Percentiles rank a stretch among this genome's conserved stretches.
These are phyloP conservation scores for Pezizomycotina sp. DNA, from an alignment of 2,329 filamentous ascomycete species.

Conservation along the genomic window DNA sequence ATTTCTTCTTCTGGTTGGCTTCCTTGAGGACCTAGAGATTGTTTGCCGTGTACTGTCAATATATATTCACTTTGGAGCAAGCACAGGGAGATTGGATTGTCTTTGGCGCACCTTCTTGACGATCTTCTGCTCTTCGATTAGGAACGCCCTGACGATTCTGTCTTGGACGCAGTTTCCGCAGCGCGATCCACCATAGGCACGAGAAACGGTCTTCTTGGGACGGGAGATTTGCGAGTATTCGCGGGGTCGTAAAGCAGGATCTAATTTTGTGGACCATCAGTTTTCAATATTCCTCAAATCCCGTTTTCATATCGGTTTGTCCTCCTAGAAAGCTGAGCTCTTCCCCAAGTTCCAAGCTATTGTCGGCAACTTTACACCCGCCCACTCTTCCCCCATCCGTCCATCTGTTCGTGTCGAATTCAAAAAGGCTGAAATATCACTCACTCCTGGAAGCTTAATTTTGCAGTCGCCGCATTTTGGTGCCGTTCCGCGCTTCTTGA, in stretches of 20 bases:
- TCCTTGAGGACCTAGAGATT: constrained; percentile 25
- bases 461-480: constrained; percentile 99
- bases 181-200: constrained; percentile 94
- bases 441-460: constrained; percentile 92
- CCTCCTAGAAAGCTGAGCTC: neutral
- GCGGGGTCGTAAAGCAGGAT: constrained; percentile 89
- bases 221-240: constrained; percentile 95
- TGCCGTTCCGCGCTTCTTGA: constrained; percentile 97
- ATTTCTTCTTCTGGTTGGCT: constrained; percentile 24
- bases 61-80: neutral
- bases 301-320: neutral
- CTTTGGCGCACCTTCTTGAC: constrained; percentile 81
- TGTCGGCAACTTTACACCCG: constrained; percentile 1
- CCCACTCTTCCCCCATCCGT: constrained; percentile 15
- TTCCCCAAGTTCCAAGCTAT: neutral
- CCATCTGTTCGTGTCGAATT: constrained; percentile 20
- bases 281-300: constrained; percentile 4
- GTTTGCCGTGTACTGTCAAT: constrained; percentile 3
- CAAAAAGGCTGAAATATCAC: constrained; percentile 36
- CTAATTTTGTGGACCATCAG: constrained; percentile 28
- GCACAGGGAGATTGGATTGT: neutral
- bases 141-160: constrained; percentile 91
- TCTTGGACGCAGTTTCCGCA: constrained; percentile 98
- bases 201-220: constrained; percentile 98
- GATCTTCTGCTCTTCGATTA: constrained; percentile 99